A percentile compares a stretch with the other conserved stretches of the same genome.
phyloP scores from a whole-genome alignment of 169 alveolate genomes.

The Eimeria sp. region DNA sequence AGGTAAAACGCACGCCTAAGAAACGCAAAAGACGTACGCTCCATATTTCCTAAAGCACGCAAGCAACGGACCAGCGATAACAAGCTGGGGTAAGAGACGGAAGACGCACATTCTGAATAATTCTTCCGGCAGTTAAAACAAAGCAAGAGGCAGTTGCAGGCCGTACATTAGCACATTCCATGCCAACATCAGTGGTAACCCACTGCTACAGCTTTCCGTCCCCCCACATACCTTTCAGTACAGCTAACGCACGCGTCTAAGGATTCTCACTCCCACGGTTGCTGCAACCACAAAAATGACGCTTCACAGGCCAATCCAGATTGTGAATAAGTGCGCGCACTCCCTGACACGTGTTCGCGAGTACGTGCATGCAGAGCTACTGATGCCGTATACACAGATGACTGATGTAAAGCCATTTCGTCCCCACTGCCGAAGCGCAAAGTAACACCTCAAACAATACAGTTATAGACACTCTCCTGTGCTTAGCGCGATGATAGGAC shows the following conservation, averaged over 20 bases:
- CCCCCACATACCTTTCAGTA: not conserved
- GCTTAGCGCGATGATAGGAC: no score
- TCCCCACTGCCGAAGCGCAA: not conserved
- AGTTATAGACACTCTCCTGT: no score
- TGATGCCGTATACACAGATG: not conserved
- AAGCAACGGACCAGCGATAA: not conserved
- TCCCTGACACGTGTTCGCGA: not conserved
- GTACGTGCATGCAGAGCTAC: not conserved
- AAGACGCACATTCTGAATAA: not conserved
- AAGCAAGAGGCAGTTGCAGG: not conserved
- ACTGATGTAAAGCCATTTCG: not conserved
- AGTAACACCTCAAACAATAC: no score
- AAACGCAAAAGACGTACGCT: not conserved
- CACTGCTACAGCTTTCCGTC: not conserved
- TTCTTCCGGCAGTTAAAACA: not conserved
- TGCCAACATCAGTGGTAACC: not conserved
- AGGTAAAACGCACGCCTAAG: not conserved
- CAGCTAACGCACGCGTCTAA: not conserved
- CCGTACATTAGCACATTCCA: not conserved
- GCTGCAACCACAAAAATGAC: not conserved
- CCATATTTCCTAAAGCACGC: not conserved
- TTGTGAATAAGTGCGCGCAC: not conserved
- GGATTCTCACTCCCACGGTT: not conserved
- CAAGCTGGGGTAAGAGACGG: not conserved
- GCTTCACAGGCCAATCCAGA: not conserved